A percentile compares a stretch with the other conserved stretches of the same genome.
Conservation (phyloP, 2,329 filamentous ascomycete species). For the Penicillium hordei region DNA sequence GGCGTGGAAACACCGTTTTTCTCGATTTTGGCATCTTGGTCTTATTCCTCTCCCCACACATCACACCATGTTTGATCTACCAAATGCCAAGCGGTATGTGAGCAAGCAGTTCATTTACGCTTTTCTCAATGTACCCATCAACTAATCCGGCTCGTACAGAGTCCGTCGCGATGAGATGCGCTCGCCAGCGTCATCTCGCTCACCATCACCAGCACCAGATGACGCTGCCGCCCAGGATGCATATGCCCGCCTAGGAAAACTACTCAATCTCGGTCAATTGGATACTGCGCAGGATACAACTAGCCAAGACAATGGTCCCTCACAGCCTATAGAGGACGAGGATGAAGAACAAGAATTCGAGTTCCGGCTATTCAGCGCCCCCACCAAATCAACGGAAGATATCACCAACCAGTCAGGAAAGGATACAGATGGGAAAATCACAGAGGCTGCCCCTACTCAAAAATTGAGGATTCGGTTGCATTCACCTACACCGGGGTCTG, state of each 20-base stretch:
- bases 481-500: conserved; percentile 38
- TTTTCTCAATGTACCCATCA: background rate
- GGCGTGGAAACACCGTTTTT: conserved; percentile 15
- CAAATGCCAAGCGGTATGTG: conserved; percentile 39
- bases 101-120: accelerated
- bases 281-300: conserved; percentile 9
- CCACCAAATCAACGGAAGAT: conserved; percentile 20
- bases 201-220: conserved; percentile 31
- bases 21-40: background rate
- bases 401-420: background rate
- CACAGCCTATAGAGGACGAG: conserved; percentile 17
- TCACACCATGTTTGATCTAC: conserved; percentile 38
- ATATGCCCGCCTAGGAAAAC: conserved; percentile 32
- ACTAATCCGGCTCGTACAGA: conserved; percentile 19
- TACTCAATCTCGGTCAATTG: conserved; percentile 36
- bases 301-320: conserved; percentile 1
- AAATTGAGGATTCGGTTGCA: conserved; percentile 42
- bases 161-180: conserved; percentile 40
- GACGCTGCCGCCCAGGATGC: conserved; percentile 30
- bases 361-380: conserved; percentile 43
- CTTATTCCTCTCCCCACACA: background rate
- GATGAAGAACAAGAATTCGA: conserved; percentile 47
- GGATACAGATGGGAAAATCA: background rate
- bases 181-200: conserved; percentile 32
- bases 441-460: conserved; percentile 26